Percentiles rank a stretch among this genome's conserved stretches.
These are phyloP conservation scores for Cymbopogon flexuosus DNA, from an alignment of 202 grass and related monocot species.

Conservation along the genomic window DNA sequence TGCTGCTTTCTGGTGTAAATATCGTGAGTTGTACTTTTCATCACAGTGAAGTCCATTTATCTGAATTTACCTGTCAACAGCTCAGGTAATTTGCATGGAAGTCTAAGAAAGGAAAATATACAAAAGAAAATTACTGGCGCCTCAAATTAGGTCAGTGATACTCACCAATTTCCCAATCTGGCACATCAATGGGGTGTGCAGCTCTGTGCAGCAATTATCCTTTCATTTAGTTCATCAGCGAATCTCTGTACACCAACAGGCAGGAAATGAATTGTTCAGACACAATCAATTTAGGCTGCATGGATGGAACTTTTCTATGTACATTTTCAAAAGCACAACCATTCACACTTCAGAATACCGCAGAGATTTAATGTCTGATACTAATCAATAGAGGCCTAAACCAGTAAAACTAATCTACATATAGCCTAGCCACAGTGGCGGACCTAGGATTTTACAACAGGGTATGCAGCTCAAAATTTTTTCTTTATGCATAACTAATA, in stretches of 20 bases:
- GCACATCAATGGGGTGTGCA: conserved; percentile 19
- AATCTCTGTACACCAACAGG: conserved; percentile 2
- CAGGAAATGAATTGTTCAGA: conserved; percentile 21
- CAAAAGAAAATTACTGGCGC: conserved; percentile 24
- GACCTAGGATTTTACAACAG: no score
- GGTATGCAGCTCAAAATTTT: no score
- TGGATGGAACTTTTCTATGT: conserved; percentile 12
- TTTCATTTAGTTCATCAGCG: conserved; percentile 1
- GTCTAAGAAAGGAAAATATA: conserved; percentile 4
- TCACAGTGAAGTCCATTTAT: conserved; percentile 18
- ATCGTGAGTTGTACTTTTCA: not conserved
- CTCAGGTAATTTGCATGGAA: not conserved
- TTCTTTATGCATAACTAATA: no score
- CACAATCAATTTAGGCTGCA: not conserved
- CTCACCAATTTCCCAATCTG: conserved; percentile 32
- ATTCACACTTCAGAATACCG: conserved; percentile 17
- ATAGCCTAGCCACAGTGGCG: not conserved
- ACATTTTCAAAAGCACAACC: not conserved
- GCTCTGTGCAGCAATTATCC: conserved; percentile 20
- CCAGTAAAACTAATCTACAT: not conserved
- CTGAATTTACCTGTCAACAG: conserved; percentile 2
- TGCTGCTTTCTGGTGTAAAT: conserved; percentile 17
- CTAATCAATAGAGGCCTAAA: not conserved
- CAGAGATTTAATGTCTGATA: not conserved
- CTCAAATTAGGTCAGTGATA: conserved; percentile 12